A percentile compares a stretch with the other conserved stretches of the same genome.
Evolutionary conservation across 441 rosid genomes (phyloP).

Genomic region (Sinapis alba): DNA sequence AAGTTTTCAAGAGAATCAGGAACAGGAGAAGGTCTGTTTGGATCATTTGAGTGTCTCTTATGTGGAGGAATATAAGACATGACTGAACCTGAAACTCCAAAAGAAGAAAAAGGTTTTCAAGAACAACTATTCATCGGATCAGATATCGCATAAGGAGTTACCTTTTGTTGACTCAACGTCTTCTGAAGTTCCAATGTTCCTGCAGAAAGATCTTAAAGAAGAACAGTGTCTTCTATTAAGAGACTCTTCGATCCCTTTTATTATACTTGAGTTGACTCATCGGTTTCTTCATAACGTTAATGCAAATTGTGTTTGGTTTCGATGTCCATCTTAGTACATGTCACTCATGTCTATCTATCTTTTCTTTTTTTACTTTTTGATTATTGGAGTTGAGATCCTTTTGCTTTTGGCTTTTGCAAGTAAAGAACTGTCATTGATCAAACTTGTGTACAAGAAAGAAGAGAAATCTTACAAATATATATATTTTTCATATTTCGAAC

Average conservation of each 20-base stretch:
- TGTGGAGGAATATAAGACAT: conserved; percentile 75
- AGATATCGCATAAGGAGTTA: not conserved
- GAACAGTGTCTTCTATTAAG: not conserved
- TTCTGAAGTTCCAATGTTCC: not conserved
- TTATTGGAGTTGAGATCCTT: not conserved
- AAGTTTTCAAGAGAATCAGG: conserved; percentile 40
- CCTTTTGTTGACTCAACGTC: not conserved
- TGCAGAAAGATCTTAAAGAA: not conserved
- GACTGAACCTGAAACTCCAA: not conserved
- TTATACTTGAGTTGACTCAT: not conserved
- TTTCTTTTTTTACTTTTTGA: not conserved
- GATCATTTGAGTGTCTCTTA: conserved; percentile 47
- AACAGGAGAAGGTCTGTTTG: conserved; percentile 35
- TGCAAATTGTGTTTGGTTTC: not conserved
- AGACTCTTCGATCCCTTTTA: conserved; percentile 17
- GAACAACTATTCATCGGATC: not conserved
- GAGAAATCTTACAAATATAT: no score
- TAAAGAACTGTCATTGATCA: not conserved
- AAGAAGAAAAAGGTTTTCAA: not conserved
- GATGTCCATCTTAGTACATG: not conserved
- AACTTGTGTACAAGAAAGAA: no score
- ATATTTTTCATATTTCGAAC: not conserved
- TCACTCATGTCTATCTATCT: not conserved
- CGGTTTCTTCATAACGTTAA: not conserved
- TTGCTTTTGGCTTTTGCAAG: not conserved